A percentile compares a stretch with the other conserved stretches of the same genome.
Evolutionary conservation across 129 eudicot species (phyloP).

Genomic region (Flaveria brownii): DNA sequence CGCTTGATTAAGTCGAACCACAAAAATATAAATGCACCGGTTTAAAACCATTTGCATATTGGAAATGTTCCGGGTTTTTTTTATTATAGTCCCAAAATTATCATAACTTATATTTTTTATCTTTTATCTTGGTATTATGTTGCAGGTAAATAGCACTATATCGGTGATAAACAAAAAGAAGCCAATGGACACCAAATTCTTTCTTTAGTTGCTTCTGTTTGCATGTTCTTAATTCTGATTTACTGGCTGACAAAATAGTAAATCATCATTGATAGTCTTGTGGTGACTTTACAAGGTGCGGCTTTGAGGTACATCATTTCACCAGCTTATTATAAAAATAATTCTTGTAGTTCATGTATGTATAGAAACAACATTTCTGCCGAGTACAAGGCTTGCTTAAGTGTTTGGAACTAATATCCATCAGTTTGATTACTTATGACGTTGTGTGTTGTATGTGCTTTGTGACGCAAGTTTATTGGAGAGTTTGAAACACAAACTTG

Average conservation of each 20-base stretch:
- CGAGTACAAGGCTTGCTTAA: constrained; percentile 16
- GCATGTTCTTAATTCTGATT: constrained; percentile 81
- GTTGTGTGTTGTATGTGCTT: constrained; percentile 18
- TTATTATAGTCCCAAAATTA: background rate
- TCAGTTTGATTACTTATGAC: background rate
- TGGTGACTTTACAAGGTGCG: constrained; percentile 25
- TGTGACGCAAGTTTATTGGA: constrained; percentile 15
- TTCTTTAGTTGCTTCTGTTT: constrained; percentile 85
- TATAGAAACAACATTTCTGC: constrained; percentile 12
- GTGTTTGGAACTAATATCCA: background rate
- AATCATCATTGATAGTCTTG: constrained; percentile 20
- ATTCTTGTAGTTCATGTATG: constrained; percentile 17
- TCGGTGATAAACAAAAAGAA: constrained; percentile 92
- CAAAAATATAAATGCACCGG: background rate
- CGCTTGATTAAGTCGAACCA: background rate
- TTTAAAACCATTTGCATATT: background rate
- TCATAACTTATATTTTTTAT: background rate
- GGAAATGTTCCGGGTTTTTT: background rate
- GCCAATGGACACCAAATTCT: constrained; percentile 94
- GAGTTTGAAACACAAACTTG: constrained; percentile 22
- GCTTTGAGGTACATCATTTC: constrained; percentile 30
- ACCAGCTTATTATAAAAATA: constrained; percentile 13
- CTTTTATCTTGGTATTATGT: background rate
- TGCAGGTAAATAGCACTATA: constrained; percentile 83
- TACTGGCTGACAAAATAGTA: constrained; percentile 86